A percentile compares a stretch with the other conserved stretches of the same genome.
phyloP scores from a whole-genome alignment of 1,284 basidiomycete genomes.

The Gomphus bonarii region DNA sequence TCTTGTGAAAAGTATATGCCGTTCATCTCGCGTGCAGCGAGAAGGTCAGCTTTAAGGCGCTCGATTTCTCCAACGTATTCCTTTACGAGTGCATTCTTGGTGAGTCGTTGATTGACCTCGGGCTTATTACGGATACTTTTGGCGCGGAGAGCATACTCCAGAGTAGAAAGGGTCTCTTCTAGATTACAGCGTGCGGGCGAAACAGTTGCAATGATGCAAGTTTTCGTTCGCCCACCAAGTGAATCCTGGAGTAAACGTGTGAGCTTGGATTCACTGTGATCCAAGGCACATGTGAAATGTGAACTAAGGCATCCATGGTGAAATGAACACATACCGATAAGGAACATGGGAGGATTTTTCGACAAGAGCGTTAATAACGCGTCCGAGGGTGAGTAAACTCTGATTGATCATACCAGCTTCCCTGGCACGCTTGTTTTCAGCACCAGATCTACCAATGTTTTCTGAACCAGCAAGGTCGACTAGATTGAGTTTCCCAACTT shows the following conservation, averaged over 20 bases:
- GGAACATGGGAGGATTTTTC: constrained; percentile 89
- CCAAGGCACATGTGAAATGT: background rate
- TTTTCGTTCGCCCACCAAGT: constrained; percentile 95
- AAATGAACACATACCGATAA: constrained; percentile 55
- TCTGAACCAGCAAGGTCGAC: constrained; percentile 97
- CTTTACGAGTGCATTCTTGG: constrained; percentile 84
- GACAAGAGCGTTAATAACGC: constrained; percentile 95
- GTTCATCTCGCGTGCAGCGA: constrained; percentile 88
- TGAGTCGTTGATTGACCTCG: constrained; percentile 92
- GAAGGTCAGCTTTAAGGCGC: constrained; percentile 82
- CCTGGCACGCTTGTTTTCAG: constrained; percentile 88
- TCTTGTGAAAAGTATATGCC: constrained; percentile 90
- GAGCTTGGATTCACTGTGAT: constrained; percentile 77
- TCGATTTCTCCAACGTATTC: constrained; percentile 97
- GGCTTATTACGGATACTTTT: constrained; percentile 96
- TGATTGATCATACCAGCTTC: constrained; percentile 99
- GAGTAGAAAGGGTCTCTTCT: constrained; percentile 96
- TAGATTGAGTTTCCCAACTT: constrained; percentile 93
- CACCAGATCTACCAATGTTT: constrained; percentile 93
- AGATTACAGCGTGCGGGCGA: constrained; percentile 87
- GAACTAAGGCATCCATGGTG: background rate
- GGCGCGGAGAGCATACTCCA: constrained; percentile 94
- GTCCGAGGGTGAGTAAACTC: constrained; percentile 88
- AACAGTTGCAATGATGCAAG: constrained; percentile 94
- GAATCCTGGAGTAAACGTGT: constrained; percentile 98